phyloP scores from a whole-genome alignment of 75 land plant species.

The Sequoia sempervirens region DNA sequence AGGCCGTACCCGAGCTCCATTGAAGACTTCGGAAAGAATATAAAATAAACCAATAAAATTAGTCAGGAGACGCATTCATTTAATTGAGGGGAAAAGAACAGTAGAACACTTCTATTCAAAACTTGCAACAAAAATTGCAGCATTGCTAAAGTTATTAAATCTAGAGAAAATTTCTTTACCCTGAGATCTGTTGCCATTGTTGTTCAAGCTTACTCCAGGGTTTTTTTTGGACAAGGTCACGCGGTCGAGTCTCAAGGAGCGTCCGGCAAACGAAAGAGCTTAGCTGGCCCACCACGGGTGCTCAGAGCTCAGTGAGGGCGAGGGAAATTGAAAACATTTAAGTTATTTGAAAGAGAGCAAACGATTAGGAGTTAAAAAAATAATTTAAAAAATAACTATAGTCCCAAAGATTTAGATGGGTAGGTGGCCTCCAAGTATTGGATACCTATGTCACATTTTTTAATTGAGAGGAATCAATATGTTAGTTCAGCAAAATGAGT shows the following conservation, averaged over 20 bases:
- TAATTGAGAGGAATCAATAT: too few species aligned
- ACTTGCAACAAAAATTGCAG: not conserved
- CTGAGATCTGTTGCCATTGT: conserved; percentile 4
- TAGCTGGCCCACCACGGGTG: not conserved
- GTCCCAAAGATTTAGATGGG: too few species aligned
- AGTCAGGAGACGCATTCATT: not conserved
- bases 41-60: not conserved
- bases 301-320: not conserved
- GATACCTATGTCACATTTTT: too few species aligned
- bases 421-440: too few species aligned
- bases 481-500: too few species aligned
- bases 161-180: not conserved
- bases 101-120: not conserved
- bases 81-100: not conserved
- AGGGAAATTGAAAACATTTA: not conserved
- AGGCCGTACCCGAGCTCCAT: conserved; percentile 12
- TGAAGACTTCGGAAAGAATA: not conserved
- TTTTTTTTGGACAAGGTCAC: not conserved
- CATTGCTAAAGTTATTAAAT: not conserved
- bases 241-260: not conserved
- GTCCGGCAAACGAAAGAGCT: not conserved
- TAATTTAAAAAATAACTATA: too few species aligned
- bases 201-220: not conserved
- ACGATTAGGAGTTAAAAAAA: not conserved
- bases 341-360: not conserved